Evolutionary conservation across 1,284 basidiomycete genomes (phyloP).

Genomic region (Farysia itapuensis): DNA sequence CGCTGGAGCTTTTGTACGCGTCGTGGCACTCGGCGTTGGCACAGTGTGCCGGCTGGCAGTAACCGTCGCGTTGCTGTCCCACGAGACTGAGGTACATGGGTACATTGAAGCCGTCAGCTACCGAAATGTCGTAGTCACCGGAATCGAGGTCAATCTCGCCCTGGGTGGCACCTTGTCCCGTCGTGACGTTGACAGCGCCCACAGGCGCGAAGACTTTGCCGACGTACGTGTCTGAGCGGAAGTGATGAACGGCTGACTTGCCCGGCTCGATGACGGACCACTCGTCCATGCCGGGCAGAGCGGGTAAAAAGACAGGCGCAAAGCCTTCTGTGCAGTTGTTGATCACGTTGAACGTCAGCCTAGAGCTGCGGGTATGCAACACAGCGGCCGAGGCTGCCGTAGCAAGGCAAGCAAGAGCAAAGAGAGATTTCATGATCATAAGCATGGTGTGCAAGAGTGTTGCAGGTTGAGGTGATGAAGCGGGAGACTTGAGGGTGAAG

Average conservation of each 20-base stretch:
- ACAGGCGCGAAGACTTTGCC: conserved; percentile 37
- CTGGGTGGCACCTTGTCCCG: conserved; percentile 24
- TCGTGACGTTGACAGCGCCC: conserved; percentile 10
- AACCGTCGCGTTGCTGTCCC: conserved; percentile 15
- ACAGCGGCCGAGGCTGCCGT: conserved; percentile 8
- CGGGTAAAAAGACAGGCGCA: conserved; percentile 28
- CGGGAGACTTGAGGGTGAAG: too few species aligned
- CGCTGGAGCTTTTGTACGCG: conserved; percentile 20
- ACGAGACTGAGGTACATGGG: conserved; percentile 14
- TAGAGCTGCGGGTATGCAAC: conserved; percentile 16
- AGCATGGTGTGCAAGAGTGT: conserved; percentile 12
- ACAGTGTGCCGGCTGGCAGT: conserved; percentile 27
- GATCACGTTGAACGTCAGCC: conserved; percentile 26
- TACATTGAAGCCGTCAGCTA: conserved; percentile 32
- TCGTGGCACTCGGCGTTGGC: conserved; percentile 13
- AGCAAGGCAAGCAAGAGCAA: conserved; percentile 8
- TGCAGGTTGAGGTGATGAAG: not conserved
- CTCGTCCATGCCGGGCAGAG: conserved; percentile 17
- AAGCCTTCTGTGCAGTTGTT: conserved; percentile 38
- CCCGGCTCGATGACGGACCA: conserved; percentile 18
- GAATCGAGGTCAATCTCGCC: conserved; percentile 20
- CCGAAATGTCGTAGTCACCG: conserved; percentile 31
- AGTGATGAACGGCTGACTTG: conserved; percentile 14
- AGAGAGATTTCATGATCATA: conserved; percentile 14
- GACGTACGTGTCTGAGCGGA: conserved; percentile 29